A percentile compares a stretch with the other conserved stretches of the same genome.
These are phyloP conservation scores for Solanum raphanifolium DNA, from an alignment of 257 asterid genomes.

Conservation along the genomic window DNA sequence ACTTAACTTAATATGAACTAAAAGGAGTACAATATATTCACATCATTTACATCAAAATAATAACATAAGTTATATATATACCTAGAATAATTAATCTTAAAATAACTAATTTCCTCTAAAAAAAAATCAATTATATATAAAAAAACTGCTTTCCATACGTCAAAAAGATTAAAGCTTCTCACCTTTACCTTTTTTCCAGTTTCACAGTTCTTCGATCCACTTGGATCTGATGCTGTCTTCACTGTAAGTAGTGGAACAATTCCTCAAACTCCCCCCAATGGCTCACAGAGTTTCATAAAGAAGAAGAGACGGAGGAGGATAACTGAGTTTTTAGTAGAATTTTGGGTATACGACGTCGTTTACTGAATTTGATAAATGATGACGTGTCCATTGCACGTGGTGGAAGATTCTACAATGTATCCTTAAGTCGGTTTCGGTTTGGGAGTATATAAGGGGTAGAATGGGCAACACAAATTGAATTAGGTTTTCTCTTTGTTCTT, in stretches of 20 bases:
- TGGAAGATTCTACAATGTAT: background rate
- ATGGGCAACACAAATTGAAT: background rate
- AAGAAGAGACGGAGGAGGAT: background rate
- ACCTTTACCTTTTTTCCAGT: background rate
- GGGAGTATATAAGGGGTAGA: background rate
- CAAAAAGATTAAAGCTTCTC: background rate
- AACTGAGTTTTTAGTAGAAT: background rate
- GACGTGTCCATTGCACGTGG: background rate
- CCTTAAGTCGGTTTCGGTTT: background rate
- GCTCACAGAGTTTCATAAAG: background rate
- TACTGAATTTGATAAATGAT: background rate
- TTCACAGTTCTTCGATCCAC: background rate
- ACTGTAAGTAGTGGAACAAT: background rate
- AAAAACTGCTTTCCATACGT: no score
- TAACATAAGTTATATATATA: background rate
- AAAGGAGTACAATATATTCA: no score
- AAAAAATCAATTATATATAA: no score
- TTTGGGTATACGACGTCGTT: background rate
- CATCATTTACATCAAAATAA: no score
- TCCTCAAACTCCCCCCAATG: background rate
- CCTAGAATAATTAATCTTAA: no score
- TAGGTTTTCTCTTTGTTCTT: background rate
- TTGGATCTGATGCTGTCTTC: background rate
- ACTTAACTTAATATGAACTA: no score
- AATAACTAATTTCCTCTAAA: no score